Percentiles rank a stretch among this genome's conserved stretches.
Evolutionary conservation across 1,284 basidiomycete species (phyloP).

Genomic region (Leucoagaricus sp.): DNA sequence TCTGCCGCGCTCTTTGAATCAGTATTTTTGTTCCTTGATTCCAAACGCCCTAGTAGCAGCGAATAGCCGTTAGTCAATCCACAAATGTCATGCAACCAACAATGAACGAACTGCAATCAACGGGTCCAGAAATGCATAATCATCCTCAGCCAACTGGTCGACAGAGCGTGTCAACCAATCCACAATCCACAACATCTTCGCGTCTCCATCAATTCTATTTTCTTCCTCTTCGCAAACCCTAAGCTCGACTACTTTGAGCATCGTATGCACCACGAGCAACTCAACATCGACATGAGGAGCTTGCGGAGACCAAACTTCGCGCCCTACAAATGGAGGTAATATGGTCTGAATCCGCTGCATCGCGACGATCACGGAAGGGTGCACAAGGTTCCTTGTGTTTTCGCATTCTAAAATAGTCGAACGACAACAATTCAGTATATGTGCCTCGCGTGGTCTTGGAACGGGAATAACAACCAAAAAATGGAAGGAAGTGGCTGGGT

Average conservation of each 20-base stretch:
- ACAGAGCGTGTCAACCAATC: constrained; percentile 46
- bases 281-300: constrained; percentile 42
- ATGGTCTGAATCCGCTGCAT: constrained; percentile 42
- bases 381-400: constrained; percentile 22
- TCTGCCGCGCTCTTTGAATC: constrained; percentile 8
- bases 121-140: constrained; percentile 55
- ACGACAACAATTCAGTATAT: background rate
- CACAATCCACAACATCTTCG: constrained; percentile 36
- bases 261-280: constrained; percentile 50
- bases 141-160: constrained; percentile 45
- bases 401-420: constrained; percentile 10
- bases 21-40: constrained; percentile 11
- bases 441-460: background rate
- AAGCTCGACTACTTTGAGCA: constrained; percentile 51
- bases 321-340: constrained; percentile 41
- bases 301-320: constrained; percentile 32
- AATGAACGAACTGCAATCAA: constrained; percentile 45
- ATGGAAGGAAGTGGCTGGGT: background rate
- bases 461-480: background rate
- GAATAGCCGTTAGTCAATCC: background rate
- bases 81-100: background rate
- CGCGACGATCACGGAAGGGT: constrained; percentile 43
- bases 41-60: constrained; percentile 9
- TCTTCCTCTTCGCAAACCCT: constrained; percentile 42
- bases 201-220: constrained; percentile 7